Conservation (phyloP, 2,329 filamentous ascomycete genomes). For the Pestalotiopsis sp. region DNA sequence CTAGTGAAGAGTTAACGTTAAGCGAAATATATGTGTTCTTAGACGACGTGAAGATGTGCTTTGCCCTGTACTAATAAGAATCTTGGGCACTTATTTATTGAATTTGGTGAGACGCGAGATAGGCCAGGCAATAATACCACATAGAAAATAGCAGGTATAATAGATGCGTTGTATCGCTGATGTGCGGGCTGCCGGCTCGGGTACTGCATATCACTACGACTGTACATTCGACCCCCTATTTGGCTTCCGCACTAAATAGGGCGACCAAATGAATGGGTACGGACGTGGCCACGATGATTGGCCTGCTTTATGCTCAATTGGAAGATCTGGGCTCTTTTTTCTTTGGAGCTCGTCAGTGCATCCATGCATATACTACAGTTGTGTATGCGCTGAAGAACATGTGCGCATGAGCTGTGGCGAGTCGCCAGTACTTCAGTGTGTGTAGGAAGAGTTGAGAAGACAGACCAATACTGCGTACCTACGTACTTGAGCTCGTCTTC, state of each 20-base stretch:
- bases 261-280: background rate
- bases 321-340: background rate
- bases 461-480: background rate
- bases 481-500: too few species aligned
- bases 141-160: background rate
- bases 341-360: background rate
- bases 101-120: background rate
- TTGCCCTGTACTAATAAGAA: background rate
- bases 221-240: background rate
- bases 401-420: background rate
- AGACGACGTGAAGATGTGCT: background rate
- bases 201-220: background rate
- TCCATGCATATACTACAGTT: background rate
- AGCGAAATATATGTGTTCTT: background rate
- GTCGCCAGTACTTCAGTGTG: background rate
- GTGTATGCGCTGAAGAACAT: background rate
- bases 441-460: background rate
- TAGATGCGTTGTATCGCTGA: background rate
- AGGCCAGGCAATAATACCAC: background rate
- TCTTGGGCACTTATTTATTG: background rate
- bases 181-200: background rate
- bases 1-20: background rate
- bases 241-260: background rate
- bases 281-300: background rate
- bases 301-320: background rate